Conservation (phyloP, 371 early-diverging fungal genomes). For the Haplosporangium sp. region DNA sequence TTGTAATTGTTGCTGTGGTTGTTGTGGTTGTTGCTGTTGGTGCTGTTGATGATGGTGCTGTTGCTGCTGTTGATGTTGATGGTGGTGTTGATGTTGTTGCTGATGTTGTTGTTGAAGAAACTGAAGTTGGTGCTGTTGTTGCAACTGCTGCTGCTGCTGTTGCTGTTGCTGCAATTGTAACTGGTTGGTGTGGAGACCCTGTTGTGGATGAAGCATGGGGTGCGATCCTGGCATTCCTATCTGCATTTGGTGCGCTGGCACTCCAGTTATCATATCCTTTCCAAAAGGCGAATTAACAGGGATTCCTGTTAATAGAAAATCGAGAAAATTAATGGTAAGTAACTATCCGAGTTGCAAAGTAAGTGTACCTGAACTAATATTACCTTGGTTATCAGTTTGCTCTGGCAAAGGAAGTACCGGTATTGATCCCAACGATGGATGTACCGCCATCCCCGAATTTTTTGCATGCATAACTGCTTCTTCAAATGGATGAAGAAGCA, state of each 20-base stretch:
- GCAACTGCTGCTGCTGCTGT: constrained; percentile 28
- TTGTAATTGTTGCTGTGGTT: neutral
- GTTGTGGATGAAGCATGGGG: constrained; percentile 40
- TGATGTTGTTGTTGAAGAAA: constrained; percentile 20
- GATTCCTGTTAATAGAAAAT: neutral
- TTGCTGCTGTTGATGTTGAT: constrained; percentile 23
- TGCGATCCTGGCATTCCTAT: constrained; percentile 41
- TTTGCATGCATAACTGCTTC: constrained; percentile 42
- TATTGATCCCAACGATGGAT: constrained; percentile 37
- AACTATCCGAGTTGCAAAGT: neutral
- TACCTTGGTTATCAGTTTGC: constrained; percentile 43
- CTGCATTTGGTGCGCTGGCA: constrained; percentile 24
- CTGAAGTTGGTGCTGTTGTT: constrained; percentile 21
- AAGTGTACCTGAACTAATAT: neutral
- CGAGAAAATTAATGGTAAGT: neutral
- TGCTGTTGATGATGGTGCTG: constrained; percentile 32
- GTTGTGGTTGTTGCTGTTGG: constrained; percentile 18
- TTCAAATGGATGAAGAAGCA: constrained; percentile 51
- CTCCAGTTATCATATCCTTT: constrained; percentile 6
- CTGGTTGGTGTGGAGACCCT: constrained; percentile 26
- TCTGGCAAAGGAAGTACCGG: constrained; percentile 41
- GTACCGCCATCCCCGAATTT: constrained; percentile 35
- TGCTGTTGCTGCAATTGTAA: constrained; percentile 34
- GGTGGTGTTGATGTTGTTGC: constrained; percentile 21
- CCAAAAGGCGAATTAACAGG: neutral